These are phyloP conservation scores for Tuber indicum DNA, from an alignment of 495 filamentous ascomycete species.

Conservation along the genomic window DNA sequence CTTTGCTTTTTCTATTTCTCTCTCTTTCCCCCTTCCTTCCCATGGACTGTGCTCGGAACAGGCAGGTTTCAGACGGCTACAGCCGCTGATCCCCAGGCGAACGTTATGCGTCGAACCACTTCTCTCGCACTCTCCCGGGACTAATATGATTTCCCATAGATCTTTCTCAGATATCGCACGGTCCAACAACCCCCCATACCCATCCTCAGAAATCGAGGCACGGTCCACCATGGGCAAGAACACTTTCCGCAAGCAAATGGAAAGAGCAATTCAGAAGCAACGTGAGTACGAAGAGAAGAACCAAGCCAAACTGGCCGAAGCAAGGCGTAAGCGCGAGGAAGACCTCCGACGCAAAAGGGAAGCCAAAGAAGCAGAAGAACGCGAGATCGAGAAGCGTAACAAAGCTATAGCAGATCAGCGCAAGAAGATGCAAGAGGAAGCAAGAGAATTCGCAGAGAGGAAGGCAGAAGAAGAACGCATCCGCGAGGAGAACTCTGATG, in stretches of 20 bases:
- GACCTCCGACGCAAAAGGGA: slow-evolving; percentile 70
- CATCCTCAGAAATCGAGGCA: slow-evolving; percentile 79
- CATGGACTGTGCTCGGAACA: not conserved
- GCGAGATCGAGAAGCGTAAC: slow-evolving; percentile 61
- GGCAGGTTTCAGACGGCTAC: slow-evolving; percentile 2
- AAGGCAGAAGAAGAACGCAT: slow-evolving; percentile 66
- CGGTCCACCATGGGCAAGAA: slow-evolving; percentile 94
- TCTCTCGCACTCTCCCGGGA: not conserved
- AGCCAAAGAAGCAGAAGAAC: slow-evolving; percentile 57
- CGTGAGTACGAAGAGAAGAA: slow-evolving; percentile 91
- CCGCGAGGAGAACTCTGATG: slow-evolving; percentile 55
- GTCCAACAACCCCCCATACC: slow-evolving; percentile 81
- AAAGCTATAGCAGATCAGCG: slow-evolving; percentile 75
- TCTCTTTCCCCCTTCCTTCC: not conserved
- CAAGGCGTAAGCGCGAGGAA: slow-evolving; percentile 66
- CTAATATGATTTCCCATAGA: slow-evolving; percentile 23
- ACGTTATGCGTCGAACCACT: not conserved
- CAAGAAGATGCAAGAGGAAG: slow-evolving; percentile 66
- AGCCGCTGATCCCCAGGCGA: not conserved
- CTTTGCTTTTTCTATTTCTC: not conserved
- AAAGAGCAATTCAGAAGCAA: slow-evolving; percentile 73
- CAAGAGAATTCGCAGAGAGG: slow-evolving; percentile 61
- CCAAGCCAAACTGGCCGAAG: slow-evolving; percentile 69
- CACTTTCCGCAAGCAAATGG: slow-evolving; percentile 84
- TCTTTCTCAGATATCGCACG: slow-evolving; percentile 72